Evolutionary conservation across 768 basidiomycete genomes (phyloP).

Genomic region (Serendipita sp.): DNA sequence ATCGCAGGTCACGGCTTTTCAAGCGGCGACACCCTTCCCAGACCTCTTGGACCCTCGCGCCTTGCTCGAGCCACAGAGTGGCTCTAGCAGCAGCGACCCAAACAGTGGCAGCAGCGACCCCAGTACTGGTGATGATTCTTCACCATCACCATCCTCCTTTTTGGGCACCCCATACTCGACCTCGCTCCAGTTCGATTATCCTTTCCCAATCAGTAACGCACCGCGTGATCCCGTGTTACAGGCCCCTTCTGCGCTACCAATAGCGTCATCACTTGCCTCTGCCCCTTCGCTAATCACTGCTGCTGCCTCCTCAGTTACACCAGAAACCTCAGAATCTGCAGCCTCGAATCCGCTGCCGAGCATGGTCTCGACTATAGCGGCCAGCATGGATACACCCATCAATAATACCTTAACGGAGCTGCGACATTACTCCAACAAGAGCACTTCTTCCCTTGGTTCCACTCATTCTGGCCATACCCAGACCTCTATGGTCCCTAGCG

Average conservation of each 20-base stretch:
- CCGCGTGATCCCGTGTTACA: background rate
- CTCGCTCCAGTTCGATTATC: conserved; percentile 3
- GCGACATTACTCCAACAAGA: background rate
- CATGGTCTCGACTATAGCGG: conserved; percentile 2
- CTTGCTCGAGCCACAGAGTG: background rate
- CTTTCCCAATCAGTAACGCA: conserved; percentile 1
- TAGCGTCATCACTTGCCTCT: background rate
- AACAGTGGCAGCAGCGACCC: conserved; percentile 2
- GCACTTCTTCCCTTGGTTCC: background rate
- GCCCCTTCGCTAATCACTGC: background rate
- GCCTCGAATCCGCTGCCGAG: background rate
- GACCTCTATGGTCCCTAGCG: background rate
- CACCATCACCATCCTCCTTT: background rate
- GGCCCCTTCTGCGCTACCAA: background rate
- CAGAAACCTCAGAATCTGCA: background rate
- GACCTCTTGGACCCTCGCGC: conserved; percentile 1
- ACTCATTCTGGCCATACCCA: conserved; percentile 3
- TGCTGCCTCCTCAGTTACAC: background rate
- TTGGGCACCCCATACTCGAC: conserved; percentile 2
- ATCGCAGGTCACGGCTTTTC: conserved; percentile 4
- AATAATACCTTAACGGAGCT: background rate
- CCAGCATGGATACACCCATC: background rate
- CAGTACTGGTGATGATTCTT: background rate
- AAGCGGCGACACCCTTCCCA: background rate
- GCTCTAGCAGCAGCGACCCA: background rate